Percentiles rank a stretch among this genome's conserved stretches.
Conservation (phyloP, 148 eudicot species). For the Limonium bicolor region DNA sequence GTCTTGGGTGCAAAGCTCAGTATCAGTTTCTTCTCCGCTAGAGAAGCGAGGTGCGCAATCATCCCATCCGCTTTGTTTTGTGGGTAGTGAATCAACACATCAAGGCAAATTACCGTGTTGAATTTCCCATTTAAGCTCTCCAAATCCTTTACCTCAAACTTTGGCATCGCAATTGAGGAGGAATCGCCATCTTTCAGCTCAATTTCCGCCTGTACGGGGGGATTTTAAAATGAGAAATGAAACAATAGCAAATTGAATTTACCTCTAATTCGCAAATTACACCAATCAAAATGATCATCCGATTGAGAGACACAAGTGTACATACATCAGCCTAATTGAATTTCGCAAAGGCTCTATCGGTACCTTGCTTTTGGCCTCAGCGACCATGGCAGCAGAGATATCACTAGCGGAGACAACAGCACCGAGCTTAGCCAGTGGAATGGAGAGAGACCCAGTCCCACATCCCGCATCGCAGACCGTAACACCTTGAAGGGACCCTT, state of each 20-base stretch:
- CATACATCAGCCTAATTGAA: too few species aligned
- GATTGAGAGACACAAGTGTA: too few species aligned
- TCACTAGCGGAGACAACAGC: slow-evolving; percentile 77
- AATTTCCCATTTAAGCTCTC: slow-evolving; percentile 87
- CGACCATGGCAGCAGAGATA: slow-evolving; percentile 95
- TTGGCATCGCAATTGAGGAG: slow-evolving; percentile 53
- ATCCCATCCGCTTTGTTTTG: slow-evolving; percentile 89
- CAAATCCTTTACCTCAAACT: slow-evolving; percentile 80
- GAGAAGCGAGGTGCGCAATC: slow-evolving; percentile 89
- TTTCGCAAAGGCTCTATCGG: too few species aligned
- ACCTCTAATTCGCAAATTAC: too few species aligned
- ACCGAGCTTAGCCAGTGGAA: slow-evolving; percentile 76
- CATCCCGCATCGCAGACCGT: slow-evolving; percentile 94
- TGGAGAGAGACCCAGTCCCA: slow-evolving; percentile 75
- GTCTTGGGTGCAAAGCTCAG: slow-evolving; percentile 96
- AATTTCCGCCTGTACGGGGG: too few species aligned
- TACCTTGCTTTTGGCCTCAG: slow-evolving; percentile 76
- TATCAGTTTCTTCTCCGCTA: slow-evolving; percentile 66
- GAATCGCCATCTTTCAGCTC: too few species aligned
- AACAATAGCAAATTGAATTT: too few species aligned
- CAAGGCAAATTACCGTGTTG: slow-evolving; percentile 82
- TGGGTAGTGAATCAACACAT: slow-evolving; percentile 93
- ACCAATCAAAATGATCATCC: too few species aligned
- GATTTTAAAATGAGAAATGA: too few species aligned
- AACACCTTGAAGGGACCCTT: slow-evolving; percentile 46